Conservation (phyloP, 257 asterid species). For the Anisodus tanguticus region DNA sequence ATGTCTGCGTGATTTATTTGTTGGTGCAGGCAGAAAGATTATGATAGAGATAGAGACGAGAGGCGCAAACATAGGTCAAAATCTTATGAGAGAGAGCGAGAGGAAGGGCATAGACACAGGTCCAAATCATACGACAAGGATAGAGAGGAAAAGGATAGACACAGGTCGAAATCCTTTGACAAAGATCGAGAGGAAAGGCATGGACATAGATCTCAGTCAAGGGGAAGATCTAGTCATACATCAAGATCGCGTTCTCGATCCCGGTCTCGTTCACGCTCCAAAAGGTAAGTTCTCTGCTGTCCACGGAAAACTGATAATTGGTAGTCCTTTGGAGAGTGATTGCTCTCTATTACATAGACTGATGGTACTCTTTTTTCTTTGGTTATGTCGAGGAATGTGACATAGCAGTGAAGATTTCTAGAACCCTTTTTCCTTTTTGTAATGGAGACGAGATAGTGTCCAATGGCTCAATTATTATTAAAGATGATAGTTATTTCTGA, state of each 20-base stretch:
- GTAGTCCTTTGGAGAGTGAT: background rate
- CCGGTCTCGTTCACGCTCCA: conserved; percentile 31
- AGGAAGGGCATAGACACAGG: conserved; percentile 64
- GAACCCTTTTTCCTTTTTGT: background rate
- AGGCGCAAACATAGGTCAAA: conserved; percentile 26
- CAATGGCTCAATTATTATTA: background rate
- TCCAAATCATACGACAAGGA: conserved; percentile 40
- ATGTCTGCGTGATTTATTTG: background rate
- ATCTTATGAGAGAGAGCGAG: conserved; percentile 62
- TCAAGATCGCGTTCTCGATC: conserved; percentile 68
- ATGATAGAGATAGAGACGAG: conserved; percentile 31
- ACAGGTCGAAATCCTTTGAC: conserved; percentile 40
- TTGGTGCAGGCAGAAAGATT: conserved; percentile 69
- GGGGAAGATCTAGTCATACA: conserved; percentile 64
- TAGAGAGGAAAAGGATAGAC: conserved; percentile 28
- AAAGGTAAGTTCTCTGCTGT: conserved; percentile 28
- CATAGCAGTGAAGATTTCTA: background rate
- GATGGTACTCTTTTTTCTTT: conserved; percentile 13
- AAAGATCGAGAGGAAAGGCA: conserved; percentile 70
- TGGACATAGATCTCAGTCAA: conserved; percentile 65
- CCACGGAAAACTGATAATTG: background rate
- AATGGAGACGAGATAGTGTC: background rate
- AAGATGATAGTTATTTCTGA: background rate
- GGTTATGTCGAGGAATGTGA: conserved; percentile 1
- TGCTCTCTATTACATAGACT: conserved; percentile 21